Evolutionary conservation across 768 basidiomycete genomes (phyloP), one percentile per base, ranked within the genome.

Genomic region (Termitomyces eurrhizus): DNA sequence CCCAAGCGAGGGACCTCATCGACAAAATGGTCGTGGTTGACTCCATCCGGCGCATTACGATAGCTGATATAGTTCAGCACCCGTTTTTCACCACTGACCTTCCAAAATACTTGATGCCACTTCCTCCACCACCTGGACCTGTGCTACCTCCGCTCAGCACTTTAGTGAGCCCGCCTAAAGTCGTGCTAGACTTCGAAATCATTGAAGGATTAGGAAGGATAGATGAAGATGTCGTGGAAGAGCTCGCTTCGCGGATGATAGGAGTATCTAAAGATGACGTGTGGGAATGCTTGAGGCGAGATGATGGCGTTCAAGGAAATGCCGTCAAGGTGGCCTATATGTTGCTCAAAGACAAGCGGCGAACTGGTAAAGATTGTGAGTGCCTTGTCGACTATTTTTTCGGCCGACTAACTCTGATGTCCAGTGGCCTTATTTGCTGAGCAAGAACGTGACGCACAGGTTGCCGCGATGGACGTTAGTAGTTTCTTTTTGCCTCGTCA

Each of bases 311-410:
- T 45, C 87, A 89, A 62, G 92, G 95, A 42, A 97, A 98, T 70
- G 88, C 93, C 57, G 89, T 98, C 70, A 95, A 97, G 74, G 95
- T 99, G 7, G 95, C 96, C 0, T 99, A 98, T 73, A 87, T 95
- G 84, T 79, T 99, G 4, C 78, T 97, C 49, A 80, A 93, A 59
- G 96, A 99, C 69, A 95, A 95, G 76, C 80, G 87, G 65, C 78
- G 94, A 42, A 80, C 90, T 56, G 87, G 93, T 7, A 84, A 89
- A 72, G 93, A 94, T 70, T 75, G 95, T 96, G 67, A 80, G 93
- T 18, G 5, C 9, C n/a, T 54, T 41, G 21, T 7, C 39, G 6
- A 58, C 50, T 36, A 52, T 49, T 16, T 41, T 41, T 39, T 52
- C 36, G 4, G 29, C 13, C 7, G 44, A 29, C 56, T 62, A 33